Evolutionary conservation across 1,284 basidiomycete species (phyloP).

Genomic region (Cutaneotrichosporon cavernicola): DNA sequence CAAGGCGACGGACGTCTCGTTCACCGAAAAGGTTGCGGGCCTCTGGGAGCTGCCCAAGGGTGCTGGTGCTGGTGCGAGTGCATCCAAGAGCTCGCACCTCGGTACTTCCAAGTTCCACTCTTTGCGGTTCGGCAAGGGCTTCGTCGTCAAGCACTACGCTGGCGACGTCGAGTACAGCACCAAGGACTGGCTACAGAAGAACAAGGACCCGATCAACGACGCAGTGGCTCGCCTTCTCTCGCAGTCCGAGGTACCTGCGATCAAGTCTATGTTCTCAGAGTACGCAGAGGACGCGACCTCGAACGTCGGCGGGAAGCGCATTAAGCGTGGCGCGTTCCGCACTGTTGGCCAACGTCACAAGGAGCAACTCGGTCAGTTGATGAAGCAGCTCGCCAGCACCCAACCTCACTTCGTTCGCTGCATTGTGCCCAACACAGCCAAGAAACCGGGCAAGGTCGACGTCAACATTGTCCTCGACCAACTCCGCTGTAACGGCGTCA

Average conservation of each 20-base stretch:
- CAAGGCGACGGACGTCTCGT: constrained; percentile 90
- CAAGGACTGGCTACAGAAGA: constrained; percentile 98
- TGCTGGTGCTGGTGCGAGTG: constrained; percentile 10
- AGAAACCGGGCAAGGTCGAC: constrained; percentile 89
- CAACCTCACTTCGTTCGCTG: constrained; percentile 99
- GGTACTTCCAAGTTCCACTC: constrained; percentile 81
- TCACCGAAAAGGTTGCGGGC: constrained; percentile 78
- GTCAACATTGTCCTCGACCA: constrained; percentile 96
- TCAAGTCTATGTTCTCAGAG: constrained; percentile 82
- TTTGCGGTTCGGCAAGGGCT: constrained; percentile 87
- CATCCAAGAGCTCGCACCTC: constrained; percentile 56
- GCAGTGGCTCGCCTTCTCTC: constrained; percentile 89
- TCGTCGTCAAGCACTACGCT: constrained; percentile 94
- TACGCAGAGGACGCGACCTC: constrained; percentile 61
- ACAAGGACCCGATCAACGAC: constrained; percentile 98
- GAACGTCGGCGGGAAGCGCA: constrained; percentile 62
- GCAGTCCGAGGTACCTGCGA: constrained; percentile 75
- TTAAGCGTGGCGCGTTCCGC: constrained; percentile 95
- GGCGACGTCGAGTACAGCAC: constrained; percentile 96
- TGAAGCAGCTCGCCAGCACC: constrained; percentile 87
- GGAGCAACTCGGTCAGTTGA: constrained; percentile 89
- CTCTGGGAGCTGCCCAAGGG: constrained; percentile 47
- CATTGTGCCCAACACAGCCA: constrained; percentile 91
- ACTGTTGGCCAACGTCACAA: constrained; percentile 95
- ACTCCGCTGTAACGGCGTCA: constrained; percentile 95